A percentile compares a stretch with the other conserved stretches of the same genome.
Conservation (phyloP, 208 protist genomes). For the Leishmania martiniquensis region DNA sequence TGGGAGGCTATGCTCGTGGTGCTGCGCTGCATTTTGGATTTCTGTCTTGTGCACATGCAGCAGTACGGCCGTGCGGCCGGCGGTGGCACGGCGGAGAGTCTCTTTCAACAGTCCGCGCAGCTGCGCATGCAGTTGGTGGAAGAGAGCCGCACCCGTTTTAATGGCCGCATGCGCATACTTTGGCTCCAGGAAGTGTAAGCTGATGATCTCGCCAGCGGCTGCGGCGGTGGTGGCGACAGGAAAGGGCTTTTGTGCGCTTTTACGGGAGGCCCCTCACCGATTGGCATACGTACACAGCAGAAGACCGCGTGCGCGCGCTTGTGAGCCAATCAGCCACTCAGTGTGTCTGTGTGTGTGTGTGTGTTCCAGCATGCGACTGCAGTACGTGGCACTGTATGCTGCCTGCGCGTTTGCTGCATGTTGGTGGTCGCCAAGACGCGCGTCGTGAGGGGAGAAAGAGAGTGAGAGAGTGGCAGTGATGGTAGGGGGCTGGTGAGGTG, state of each 20-base stretch:
- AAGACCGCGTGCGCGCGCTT: no score
- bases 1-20: constrained; percentile 81
- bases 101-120: constrained; percentile 64
- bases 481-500: no score
- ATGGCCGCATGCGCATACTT: constrained; percentile 78
- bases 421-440: no score
- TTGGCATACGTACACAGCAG: no score
- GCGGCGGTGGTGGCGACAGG: background rate
- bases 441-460: no score
- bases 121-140: constrained; percentile 73
- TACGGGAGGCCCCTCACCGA: no score
- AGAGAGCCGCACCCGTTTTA: constrained; percentile 75
- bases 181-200: constrained; percentile 84
- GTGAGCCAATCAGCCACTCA: no score
- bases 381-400: no score
- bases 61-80: constrained; percentile 39
- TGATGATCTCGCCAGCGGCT: background rate
- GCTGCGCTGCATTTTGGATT: constrained; percentile 75
- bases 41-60: constrained; percentile 65
- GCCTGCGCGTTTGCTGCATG: no score
- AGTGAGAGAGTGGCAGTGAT: no score
- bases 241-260: background rate
- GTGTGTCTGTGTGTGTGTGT: no score
- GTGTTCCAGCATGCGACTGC: no score
- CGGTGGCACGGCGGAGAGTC: constrained; percentile 39